Base-by-base conservation (phyloP, 495 filamentous ascomycete genomes). In the Hapsidospora chrysogenum region DNA sequence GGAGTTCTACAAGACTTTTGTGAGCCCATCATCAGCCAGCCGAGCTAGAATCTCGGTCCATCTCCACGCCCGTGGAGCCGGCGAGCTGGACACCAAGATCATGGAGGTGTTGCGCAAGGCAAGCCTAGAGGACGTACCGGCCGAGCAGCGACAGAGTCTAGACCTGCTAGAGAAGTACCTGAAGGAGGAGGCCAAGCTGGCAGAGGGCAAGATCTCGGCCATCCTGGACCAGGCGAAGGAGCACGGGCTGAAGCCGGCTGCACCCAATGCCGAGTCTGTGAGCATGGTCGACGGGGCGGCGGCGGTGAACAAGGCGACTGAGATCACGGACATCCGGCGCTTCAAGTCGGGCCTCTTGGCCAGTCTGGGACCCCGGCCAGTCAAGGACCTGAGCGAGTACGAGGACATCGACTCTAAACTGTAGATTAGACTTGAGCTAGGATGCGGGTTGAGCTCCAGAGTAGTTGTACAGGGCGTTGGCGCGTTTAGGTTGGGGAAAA, bases 11-110 rank as follows among this genome's bases (percentile, higher is more conserved):
- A 58, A 67, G 15, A 64, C 74, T 16, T 87, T 72, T 60, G 79
- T 95, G 40, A 57, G 74, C 31, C 87, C 89, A 1, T 54, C 55
- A 1, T 93, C 87, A 9, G 56, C 71, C 2, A 60, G 54, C 0
- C 74, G 89, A 17, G 76, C 84, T 14, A 95, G 95, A 54, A 53
- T 85, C 6, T 71, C 82, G 2, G 67, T 95, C 23, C 80, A 96
- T 42, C 61, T 96, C 42, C 67, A 76, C 26, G 92, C 89, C 0
- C 79, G 85, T 47, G 58, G 65, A 27, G 62, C 64, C 25, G 53
- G 56, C 30, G 48, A 53, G 17, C 44, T 63, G 14, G 53, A 51
- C 8, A 63, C 77, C 33, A 63, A 76, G 49, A 73, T 72, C 25
- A 42, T 61, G 10, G 55, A 66, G 21, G 50, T 81, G 9, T 38